A percentile compares a stretch with the other conserved stretches of the same genome.
phyloP scores from a whole-genome alignment of 768 basidiomycete species.

The Mycena maculata region DNA sequence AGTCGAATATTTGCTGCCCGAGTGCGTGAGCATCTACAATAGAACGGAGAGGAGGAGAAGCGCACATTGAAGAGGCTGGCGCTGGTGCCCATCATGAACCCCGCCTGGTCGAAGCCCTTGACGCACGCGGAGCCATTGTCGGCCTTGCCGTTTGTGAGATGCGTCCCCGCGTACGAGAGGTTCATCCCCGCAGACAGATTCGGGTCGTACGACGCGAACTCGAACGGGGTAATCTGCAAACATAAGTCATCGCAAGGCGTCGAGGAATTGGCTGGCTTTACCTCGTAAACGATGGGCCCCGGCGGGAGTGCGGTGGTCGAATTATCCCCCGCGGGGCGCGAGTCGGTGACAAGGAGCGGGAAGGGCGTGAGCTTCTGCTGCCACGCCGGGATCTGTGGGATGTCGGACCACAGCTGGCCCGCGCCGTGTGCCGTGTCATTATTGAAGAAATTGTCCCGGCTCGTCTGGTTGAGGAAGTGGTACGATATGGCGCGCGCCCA shows the following conservation, averaged over 20 bases:
- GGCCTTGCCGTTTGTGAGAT: conserved; percentile 66
- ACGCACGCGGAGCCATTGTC: conserved; percentile 70
- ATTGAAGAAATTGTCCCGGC: conserved; percentile 67
- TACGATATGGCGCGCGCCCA: conserved; percentile 76
- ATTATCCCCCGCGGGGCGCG: conserved; percentile 59
- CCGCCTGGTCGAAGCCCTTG: conserved; percentile 78
- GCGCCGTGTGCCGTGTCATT: conserved; percentile 73
- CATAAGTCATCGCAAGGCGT: background rate
- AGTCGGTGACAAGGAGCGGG: conserved; percentile 73
- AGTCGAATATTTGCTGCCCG: conserved; percentile 62
- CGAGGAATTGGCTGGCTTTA: conserved; percentile 37
- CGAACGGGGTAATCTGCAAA: conserved; percentile 67
- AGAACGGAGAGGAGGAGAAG: background rate
- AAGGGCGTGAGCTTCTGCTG: conserved; percentile 65
- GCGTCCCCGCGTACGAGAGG: conserved; percentile 72
- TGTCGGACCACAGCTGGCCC: conserved; percentile 75
- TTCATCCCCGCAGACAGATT: conserved; percentile 77
- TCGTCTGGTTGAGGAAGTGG: conserved; percentile 79
- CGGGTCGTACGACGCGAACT: conserved; percentile 82
- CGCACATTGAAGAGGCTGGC: conserved; percentile 74
- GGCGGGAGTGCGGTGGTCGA: conserved; percentile 52
- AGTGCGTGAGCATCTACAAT: background rate
- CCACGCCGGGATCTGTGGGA: conserved; percentile 64
- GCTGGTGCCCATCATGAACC: conserved; percentile 82
- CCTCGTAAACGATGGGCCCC: conserved; percentile 68